Base-by-base conservation (phyloP, 1,139 yeast species). In the Suhomyces atakaporum region DNA sequence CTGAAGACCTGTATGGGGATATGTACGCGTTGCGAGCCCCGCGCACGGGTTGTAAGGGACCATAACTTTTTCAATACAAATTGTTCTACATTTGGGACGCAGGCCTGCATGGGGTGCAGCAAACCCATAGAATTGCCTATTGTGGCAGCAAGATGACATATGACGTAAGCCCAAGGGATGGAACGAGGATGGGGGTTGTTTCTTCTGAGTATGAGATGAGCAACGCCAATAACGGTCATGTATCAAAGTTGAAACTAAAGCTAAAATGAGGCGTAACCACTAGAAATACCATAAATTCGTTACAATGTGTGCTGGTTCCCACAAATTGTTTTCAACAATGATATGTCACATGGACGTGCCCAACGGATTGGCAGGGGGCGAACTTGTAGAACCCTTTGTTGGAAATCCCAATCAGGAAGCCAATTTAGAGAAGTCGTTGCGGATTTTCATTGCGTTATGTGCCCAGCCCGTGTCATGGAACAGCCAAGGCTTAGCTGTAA, bases 141-240 rank as follows among this genome's bases (percentile, higher is more conserved):
- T 31, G 7, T 13, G 33, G 33, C 13, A 21, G 21, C 15, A 23
- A 16, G 25, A 31, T 31, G 22, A 19, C 25, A 18, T 8, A 31
- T 25, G 33, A 31, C 33, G 33, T 30, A 23, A 12, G 16, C 15
- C 24, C 19, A 31, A 18, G 34, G 29, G 25, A 25, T 15, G 24
- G 27, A 13, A 18, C 22, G 15, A 21, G 25, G 34, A 25, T 6
- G 5, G 20, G 20, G 20, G 20, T 18, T 8, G 20, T 18, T 18
- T 18, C 7, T 8, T 18, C 20, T 18, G 20, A 6, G 7, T 6
- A 6, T 8, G 7, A 18, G 20, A 18, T 6, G 8, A 6, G 20
- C 8, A 18, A 18, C 20, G 8, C 8, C 20, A 5, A 8, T 5
- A 18, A 18, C 20, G 20, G 20, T 6, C 23, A 30, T 25, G 33